A percentile compares a stretch with the other conserved stretches of the same genome.
Evolutionary conservation across 2,329 filamentous ascomycete genomes (phyloP).

Genomic region (Fusarium sp.): DNA sequence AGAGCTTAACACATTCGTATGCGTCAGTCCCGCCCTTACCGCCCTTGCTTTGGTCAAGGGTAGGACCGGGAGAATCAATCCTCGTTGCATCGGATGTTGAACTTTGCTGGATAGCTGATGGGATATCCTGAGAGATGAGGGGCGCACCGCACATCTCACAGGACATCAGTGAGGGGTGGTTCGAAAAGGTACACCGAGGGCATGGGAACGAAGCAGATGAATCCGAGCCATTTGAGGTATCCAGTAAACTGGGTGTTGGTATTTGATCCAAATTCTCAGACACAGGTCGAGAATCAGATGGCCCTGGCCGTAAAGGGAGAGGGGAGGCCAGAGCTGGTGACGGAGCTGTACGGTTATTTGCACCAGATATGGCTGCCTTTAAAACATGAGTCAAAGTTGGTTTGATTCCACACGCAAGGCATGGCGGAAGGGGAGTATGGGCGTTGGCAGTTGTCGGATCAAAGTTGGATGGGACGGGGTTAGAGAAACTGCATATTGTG

Average conservation of each 20-base stretch:
- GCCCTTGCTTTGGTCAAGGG: conserved; percentile 57
- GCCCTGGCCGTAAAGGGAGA: conserved; percentile 48
- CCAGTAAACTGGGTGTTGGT: conserved; percentile 1
- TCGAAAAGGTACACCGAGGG: conserved; percentile 91
- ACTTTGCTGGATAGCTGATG: conserved; percentile 48
- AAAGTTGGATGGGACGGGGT: conserved; percentile 92
- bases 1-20: conserved; percentile 86
- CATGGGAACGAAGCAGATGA: conserved; percentile 69
- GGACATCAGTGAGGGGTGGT: conserved; percentile 85
- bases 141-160: conserved; percentile 94
- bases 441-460: conserved; percentile 84
- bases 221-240: conserved; percentile 9
- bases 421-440: conserved; percentile 85
- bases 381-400: conserved; percentile 84
- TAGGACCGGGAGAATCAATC: conserved; percentile 83
- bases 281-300: conserved; percentile 19
- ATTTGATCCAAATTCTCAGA: conserved; percentile 17
- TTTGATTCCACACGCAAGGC: conserved; percentile 93
- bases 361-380: conserved; percentile 86
- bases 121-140: conserved; percentile 67
- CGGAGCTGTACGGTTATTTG: conserved; percentile 63
- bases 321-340: conserved; percentile 36
- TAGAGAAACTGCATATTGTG: conserved; percentile 94
- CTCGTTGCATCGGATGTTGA: conserved; percentile 57
- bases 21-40: conserved; percentile 62